phyloP scores from a whole-genome alignment of 2,329 filamentous ascomycete genomes.

The Cryphonectria radicalis region DNA sequence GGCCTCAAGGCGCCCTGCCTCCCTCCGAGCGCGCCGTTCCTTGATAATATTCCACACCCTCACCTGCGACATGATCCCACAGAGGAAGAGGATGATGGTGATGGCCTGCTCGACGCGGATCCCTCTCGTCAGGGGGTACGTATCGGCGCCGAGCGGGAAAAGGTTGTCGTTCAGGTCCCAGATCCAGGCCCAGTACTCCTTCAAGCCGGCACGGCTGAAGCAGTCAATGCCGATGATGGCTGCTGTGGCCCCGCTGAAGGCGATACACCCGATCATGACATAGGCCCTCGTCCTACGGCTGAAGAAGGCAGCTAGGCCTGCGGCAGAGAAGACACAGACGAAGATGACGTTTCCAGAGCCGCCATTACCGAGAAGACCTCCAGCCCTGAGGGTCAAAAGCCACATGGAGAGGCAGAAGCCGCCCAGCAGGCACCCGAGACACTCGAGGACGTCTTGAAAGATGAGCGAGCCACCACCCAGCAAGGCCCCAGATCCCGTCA shows the following conservation, averaged over 20 bases:
- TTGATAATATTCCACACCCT: slow-evolving; percentile 84
- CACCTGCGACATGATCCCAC: slow-evolving; percentile 82
- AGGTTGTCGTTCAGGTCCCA: slow-evolving; percentile 81
- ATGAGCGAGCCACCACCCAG: slow-evolving; percentile 76
- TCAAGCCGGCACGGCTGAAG: slow-evolving; percentile 85
- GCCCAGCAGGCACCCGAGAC: slow-evolving; percentile 82
- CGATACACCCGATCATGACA: slow-evolving; percentile 74
- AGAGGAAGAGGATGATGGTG: slow-evolving; percentile 72
- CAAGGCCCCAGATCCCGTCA: slow-evolving; percentile 71
- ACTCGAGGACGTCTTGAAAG: slow-evolving; percentile 82
- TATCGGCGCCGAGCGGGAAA: slow-evolving; percentile 76
- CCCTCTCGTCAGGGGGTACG: slow-evolving; percentile 84
- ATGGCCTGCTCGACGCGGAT: slow-evolving; percentile 84
- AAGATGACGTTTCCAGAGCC: slow-evolving; percentile 69
- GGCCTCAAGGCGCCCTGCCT: slow-evolving; percentile 53
- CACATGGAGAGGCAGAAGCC: slow-evolving; percentile 90
- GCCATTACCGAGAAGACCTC: slow-evolving; percentile 70
- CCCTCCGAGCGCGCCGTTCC: slow-evolving; percentile 60
- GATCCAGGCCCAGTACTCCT: slow-evolving; percentile 94
- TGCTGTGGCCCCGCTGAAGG: slow-evolving; percentile 81
- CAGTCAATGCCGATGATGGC: slow-evolving; percentile 87
- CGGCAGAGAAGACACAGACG: slow-evolving; percentile 72
- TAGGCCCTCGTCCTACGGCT: slow-evolving; percentile 78
- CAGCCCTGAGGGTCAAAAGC: slow-evolving; percentile 77
- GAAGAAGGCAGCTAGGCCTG: slow-evolving; percentile 75